Conservation (phyloP, 108 stramenopile species). For the Pseudonitzschia multiseries region DNA sequence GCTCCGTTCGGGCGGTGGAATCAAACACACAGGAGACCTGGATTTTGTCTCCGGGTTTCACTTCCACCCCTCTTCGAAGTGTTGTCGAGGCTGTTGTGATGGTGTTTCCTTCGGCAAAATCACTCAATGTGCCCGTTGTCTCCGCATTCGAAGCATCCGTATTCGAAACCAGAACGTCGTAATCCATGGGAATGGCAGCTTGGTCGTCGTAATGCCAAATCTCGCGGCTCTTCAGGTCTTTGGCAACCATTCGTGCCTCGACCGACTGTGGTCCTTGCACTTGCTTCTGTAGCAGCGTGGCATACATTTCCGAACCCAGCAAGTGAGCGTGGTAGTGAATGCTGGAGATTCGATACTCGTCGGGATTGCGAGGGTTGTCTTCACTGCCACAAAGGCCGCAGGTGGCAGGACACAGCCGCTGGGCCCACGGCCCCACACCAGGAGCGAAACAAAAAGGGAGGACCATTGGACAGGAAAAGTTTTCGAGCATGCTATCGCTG, state of each 20-base stretch:
- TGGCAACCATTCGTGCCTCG: not conserved
- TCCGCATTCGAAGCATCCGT: not conserved
- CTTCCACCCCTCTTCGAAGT: not conserved
- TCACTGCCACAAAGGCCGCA: slow-evolving; percentile 2
- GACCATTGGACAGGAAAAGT: not conserved
- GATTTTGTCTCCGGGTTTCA: slow-evolving; percentile 6
- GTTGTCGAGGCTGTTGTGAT: not conserved
- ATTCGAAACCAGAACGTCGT: not conserved
- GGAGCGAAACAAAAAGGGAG: not conserved
- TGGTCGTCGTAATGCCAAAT: slow-evolving; percentile 7
- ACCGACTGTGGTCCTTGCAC: not conserved
- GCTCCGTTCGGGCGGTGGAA: not conserved
- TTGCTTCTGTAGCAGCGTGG: not conserved
- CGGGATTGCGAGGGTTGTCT: slow-evolving; percentile 3
- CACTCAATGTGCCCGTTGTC: not conserved
- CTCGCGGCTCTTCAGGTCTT: slow-evolving; percentile 3
- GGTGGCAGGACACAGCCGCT: not conserved
- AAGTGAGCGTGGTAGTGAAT: slow-evolving; percentile 8
- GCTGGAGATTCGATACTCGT: not conserved
- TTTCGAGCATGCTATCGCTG: not conserved
- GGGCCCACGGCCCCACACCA: not conserved
- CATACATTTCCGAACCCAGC: slow-evolving; percentile 10
- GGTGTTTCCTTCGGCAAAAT: not conserved
- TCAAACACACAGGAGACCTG: not conserved
- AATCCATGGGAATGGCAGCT: not conserved